These are phyloP conservation scores for Mrakia gelida DNA, from an alignment of 768 basidiomycete genomes.

Conservation along the genomic window DNA sequence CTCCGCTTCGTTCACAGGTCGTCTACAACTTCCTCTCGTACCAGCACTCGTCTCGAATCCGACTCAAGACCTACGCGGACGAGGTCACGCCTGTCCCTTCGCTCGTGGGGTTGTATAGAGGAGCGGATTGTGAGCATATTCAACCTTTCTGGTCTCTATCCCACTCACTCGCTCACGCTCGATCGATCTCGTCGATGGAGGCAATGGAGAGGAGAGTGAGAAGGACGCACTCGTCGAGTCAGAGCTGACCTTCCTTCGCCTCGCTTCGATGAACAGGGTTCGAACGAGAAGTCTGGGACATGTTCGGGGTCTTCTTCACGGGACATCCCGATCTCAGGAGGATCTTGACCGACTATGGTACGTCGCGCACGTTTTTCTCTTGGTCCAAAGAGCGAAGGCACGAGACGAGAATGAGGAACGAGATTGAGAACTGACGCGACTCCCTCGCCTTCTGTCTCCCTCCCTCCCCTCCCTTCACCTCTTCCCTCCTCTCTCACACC, in stretches of 20 bases:
- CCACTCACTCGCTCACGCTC: too few relatives aligned
- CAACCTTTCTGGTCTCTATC: background rate
- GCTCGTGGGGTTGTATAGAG: conserved; percentile 68
- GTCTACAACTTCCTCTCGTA: conserved; percentile 87
- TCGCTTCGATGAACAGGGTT: background rate
- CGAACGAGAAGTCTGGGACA: conserved; percentile 79
- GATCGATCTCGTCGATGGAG: background rate
- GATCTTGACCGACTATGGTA: conserved; percentile 93
- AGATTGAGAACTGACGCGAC: too few relatives aligned
- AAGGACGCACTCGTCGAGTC: too few relatives aligned
- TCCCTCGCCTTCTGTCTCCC: too few relatives aligned
- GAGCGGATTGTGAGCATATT: conserved; percentile 83
- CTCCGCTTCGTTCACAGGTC: conserved; percentile 46
- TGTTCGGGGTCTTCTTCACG: conserved; percentile 93
- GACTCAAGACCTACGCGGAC: conserved; percentile 95
- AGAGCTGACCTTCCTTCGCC: background rate
- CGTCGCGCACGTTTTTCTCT: too few relatives aligned
- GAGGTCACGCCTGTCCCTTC: conserved; percentile 90
- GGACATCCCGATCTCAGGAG: conserved; percentile 97
- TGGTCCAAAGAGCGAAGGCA: too few relatives aligned
- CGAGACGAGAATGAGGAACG: too few relatives aligned
- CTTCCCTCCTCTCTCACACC: too few relatives aligned
- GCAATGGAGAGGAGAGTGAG: too few relatives aligned
- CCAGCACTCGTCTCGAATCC: conserved; percentile 70
- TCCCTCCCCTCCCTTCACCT: too few relatives aligned